Conservation (phyloP, 495 filamentous ascomycete genomes). For the Penicillium mononematosum region DNA sequence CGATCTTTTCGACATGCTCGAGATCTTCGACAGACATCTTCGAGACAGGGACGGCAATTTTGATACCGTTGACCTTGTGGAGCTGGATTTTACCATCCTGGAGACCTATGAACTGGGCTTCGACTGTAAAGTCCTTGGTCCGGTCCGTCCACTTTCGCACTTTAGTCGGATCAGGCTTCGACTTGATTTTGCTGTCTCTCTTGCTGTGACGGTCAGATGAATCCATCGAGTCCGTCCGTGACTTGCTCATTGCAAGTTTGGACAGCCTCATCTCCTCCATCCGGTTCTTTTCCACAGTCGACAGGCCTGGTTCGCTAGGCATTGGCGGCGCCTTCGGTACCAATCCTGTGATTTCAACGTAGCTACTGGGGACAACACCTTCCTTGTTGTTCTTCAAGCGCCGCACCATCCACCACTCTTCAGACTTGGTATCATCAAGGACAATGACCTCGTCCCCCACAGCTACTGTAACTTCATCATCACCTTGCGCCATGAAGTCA, state of each 20-base stretch:
- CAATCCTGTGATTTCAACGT: slow-evolving; percentile 79
- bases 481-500: slow-evolving; percentile 93
- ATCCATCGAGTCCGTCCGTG: slow-evolving; percentile 55
- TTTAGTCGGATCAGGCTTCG: slow-evolving; percentile 82
- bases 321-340: slow-evolving; percentile 45
- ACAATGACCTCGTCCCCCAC: slow-evolving; percentile 89
- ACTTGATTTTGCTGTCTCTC: slow-evolving; percentile 54
- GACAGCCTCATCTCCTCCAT: slow-evolving; percentile 77
- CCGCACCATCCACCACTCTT: slow-evolving; percentile 98
- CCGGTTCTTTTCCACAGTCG: slow-evolving; percentile 78
- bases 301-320: slow-evolving; percentile 64
- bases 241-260: slow-evolving; percentile 67
- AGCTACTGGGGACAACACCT: slow-evolving; percentile 98
- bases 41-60: slow-evolving; percentile 90
- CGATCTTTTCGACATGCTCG: slow-evolving; percentile 85
- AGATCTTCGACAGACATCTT: slow-evolving; percentile 97
- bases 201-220: slow-evolving; percentile 67
- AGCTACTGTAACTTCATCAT: slow-evolving; percentile 92
- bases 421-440: slow-evolving; percentile 84
- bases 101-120: slow-evolving; percentile 92
- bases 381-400: slow-evolving; percentile 86
- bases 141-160: slow-evolving; percentile 92
- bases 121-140: slow-evolving; percentile 92
- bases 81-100: slow-evolving; percentile 93
- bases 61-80: slow-evolving; percentile 96